A percentile compares a stretch with the other conserved stretches of the same genome.
These are phyloP conservation scores for Halteria grandinella DNA, from an alignment of 73 alveolate species.

Conservation along the genomic window DNA sequence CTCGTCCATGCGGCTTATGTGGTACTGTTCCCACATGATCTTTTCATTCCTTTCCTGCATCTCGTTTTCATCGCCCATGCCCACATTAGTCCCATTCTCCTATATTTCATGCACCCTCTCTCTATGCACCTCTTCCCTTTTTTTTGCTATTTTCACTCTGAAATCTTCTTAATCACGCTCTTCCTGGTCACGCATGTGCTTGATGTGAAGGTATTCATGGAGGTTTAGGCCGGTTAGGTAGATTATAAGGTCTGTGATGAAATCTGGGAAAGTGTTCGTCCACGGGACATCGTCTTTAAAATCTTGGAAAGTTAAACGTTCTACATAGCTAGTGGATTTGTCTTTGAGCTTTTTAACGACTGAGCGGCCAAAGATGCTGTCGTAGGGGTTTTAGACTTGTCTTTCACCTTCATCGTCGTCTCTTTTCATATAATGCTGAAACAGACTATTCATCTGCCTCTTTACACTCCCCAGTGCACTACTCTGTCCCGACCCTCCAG, in stretches of 20 bases:
- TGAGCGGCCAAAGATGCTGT: constrained; percentile 24
- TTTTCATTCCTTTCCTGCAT: no score
- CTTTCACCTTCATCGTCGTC: no score
- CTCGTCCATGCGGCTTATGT: constrained; percentile 21
- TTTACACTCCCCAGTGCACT: no score
- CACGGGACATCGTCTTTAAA: constrained; percentile 19
- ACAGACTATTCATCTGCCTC: no score
- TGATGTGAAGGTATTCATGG: constrained; percentile 5
- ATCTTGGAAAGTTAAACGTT: constrained; percentile 2
- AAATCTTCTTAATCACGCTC: constrained; percentile 3
- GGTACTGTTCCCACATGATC: constrained; percentile 17
- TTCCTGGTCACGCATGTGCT: constrained; percentile 5
- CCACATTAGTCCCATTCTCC: no score
- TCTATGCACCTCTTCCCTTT: constrained; percentile 28
- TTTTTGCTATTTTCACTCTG: neutral
- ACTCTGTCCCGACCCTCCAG: no score
- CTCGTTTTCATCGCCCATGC: no score
- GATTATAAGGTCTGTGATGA: constrained; percentile 14
- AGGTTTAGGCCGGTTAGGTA: constrained; percentile 19
- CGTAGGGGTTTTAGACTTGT: no score
- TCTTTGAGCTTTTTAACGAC: constrained; percentile 13
- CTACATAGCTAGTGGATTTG: constrained; percentile 21
- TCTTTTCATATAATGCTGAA: no score
- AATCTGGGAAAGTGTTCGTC: constrained; percentile 26
- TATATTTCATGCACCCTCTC: no score